These are phyloP conservation scores for Gillenia trifoliata DNA, from an alignment of 306 rosid species.

Conservation along the genomic window DNA sequence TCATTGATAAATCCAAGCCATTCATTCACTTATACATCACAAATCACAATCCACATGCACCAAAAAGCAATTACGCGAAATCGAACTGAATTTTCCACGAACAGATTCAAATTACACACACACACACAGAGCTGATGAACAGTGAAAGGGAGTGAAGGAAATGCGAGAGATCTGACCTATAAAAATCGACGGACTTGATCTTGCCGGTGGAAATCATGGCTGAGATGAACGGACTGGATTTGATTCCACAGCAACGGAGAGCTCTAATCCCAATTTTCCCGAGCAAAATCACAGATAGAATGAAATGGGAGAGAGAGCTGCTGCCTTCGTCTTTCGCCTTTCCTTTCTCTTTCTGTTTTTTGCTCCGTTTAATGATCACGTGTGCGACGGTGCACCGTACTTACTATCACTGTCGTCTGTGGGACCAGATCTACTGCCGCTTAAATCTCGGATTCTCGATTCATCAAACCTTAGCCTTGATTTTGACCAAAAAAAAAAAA, in stretches of 20 bases:
- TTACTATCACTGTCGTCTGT: neutral
- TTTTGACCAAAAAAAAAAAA: no score
- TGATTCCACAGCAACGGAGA: conserved; percentile 2
- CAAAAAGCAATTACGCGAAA: neutral
- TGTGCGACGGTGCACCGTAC: neutral
- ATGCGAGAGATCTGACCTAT: conserved; percentile 59
- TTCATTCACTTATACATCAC: neutral
- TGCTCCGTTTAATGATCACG: neutral
- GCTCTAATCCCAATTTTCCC: conserved; percentile 25
- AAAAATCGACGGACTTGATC: conserved; percentile 92
- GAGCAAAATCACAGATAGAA: neutral
- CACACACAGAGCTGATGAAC: neutral
- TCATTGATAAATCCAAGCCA: neutral
- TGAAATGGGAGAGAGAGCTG: neutral
- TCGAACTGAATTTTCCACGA: neutral
- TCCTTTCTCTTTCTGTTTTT: neutral
- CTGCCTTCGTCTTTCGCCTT: neutral
- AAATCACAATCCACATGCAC: neutral
- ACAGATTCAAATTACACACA: neutral
- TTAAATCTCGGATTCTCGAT: neutral
- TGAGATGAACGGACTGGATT: neutral
- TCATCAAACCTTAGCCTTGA: neutral
- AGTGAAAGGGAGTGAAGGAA: conserved; percentile 11
- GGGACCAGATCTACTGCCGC: conserved; percentile 1
- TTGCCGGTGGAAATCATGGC: conserved; percentile 77